Evolutionary conservation across 352 stramenopile species (phyloP), one percentile per base, ranked within the genome.

Genomic region (Pythium biforme): DNA sequence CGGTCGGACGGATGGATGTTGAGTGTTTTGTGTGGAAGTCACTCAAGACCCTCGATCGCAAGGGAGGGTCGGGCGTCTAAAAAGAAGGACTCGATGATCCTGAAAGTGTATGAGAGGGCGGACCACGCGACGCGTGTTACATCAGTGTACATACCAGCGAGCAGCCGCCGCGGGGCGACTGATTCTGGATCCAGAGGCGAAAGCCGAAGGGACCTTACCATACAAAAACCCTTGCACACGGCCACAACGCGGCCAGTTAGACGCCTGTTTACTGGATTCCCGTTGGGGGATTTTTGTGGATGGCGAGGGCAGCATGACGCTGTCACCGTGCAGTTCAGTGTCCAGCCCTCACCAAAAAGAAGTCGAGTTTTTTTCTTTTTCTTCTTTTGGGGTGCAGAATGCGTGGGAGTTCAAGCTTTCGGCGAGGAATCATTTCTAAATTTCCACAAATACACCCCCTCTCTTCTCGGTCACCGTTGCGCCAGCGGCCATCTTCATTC

Each of bases 61-160:
- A 47, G 19, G 8, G 6, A 47, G 7, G 20, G 14, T 9, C 10
- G 40, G 20, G 40, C 40, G 19, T 25, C 40, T 12, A 25, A 23
- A 47, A 26, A 25, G 20, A 47, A 4, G 20, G n/a, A 23, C 20
- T 47, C 40, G 26, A 47, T 6, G 40, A 47, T 47, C 40, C 19
- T 47, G 51, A 57, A 12, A 26, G 17, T 11, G 34, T 45, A 29
- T n/a, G 33, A n/a, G 41, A 57, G 51, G 51, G 51, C 20, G 51
- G 51, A 57, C 51, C 51, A 57, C 51, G 41, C 40, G 29, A 40
- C 41, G 51, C 23, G 51, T 26, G 17, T 26, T 47, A 27, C 26
- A 34, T 10, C 46, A 47, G 33, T 47, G 40, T 47, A 47, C 40
- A 47, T 47, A 47, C 40, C 40, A 47, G 51, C 51, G 27, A 48